Evolutionary conservation across 352 stramenopile species (phyloP).

Genomic region (Paralagenidium karlingii): DNA sequence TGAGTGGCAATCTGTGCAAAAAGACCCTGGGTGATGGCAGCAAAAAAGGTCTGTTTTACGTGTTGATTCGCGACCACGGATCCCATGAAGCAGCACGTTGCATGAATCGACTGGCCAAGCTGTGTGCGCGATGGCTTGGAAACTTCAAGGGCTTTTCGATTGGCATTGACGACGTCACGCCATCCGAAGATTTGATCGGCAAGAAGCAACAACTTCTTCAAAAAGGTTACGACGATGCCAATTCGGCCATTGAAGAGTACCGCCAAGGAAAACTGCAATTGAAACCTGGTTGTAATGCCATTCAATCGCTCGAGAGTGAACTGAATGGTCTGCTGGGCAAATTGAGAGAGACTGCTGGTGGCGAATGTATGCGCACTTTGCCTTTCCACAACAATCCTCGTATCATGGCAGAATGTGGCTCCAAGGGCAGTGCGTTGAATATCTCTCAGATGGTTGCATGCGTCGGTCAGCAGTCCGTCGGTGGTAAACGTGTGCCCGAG

Average conservation of each 20-base stretch:
- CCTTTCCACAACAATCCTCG: constrained; percentile 95
- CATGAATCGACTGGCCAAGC: constrained; percentile 98
- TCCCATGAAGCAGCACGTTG: constrained; percentile 85
- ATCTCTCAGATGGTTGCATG: constrained; percentile 99
- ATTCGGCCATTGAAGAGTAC: constrained; percentile 90
- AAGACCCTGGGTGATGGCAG: constrained; percentile 97
- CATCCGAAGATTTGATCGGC: constrained; percentile 86
- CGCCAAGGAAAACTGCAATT: constrained; percentile 88
- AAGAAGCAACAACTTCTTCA: constrained; percentile 94
- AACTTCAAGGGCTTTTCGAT: constrained; percentile 98
- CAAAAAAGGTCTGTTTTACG: constrained; percentile 98
- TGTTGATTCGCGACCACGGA: constrained; percentile 94
- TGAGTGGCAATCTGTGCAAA: constrained; percentile 98
- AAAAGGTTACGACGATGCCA: constrained; percentile 73
- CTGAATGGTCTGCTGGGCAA: constrained; percentile 97
- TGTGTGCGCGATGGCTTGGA: constrained; percentile 96
- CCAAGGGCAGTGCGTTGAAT: constrained; percentile 98
- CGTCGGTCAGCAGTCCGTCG: constrained; percentile 98
- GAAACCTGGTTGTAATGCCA: constrained; percentile 93
- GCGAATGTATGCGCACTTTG: constrained; percentile 96
- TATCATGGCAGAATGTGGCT: constrained; percentile 99
- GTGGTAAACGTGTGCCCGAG: constrained; percentile 96
- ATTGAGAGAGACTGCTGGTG: constrained; percentile 94
- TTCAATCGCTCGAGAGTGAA: constrained; percentile 98
- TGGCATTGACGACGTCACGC: constrained; percentile 99